Evolutionary conservation across 2,329 filamentous ascomycete genomes (phyloP), one percentile per base, ranked within the genome.

Genomic region (Fusarium sp.): DNA sequence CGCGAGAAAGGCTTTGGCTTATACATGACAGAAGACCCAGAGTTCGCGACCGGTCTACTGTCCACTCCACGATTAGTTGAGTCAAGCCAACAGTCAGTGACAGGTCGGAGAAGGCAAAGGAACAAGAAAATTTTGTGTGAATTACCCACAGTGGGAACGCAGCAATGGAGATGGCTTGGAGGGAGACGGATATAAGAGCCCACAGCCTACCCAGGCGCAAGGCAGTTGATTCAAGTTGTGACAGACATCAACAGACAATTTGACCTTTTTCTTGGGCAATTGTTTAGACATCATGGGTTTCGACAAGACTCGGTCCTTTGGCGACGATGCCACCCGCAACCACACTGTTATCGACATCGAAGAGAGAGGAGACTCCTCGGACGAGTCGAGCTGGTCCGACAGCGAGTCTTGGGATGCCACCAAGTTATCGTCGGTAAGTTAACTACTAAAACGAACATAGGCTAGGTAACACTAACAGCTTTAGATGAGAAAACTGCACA

Each of bases 401-500:
- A 64, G 52, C 59, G 67, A 76, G 56, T 60, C 64, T 38, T 74
- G 75, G 56, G 76, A 81, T 66, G 76, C 81, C 4, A 82, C 80
- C 18, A 81, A 80, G 50, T 72, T 82, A 27, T 80, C 81, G 24
- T 60, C 72, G 57, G 79, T 80, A 65, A 45, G 77, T 73, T 8
- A 4, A n/a, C n/a, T 22, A 20, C 10, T 24, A 42, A 18, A 3
- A 27, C 24, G 40, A 22, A 5, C 8, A 13, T 20, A 52, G 40
- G 27, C 29, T 42, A 13, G 5, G 14, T 20, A 29, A 22, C 16
- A 20, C 71, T 73, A 27, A 73, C 70, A 63, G 16, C 11, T 4
- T 6, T 27, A 71, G 69, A 71, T 71, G 74, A 77, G 78, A 56
- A 83, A 83, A 62, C 60, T 82, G 7, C 80, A 82, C 70, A 78